A percentile compares a stretch with the other conserved stretches of the same genome.
Conservation (phyloP, 768 basidiomycete species). For the Xanthoconium stramineum region DNA sequence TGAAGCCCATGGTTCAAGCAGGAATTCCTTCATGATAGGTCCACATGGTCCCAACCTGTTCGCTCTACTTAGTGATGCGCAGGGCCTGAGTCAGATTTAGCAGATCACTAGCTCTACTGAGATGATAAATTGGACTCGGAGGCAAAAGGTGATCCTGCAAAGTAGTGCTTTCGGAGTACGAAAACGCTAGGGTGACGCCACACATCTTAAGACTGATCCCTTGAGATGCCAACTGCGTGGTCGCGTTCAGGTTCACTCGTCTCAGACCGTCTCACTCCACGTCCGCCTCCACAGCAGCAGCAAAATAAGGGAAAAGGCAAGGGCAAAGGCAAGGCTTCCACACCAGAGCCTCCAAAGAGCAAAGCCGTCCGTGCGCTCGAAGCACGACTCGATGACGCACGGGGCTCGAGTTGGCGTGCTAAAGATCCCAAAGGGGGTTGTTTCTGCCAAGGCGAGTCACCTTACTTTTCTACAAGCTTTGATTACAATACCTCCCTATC, state of each 20-base stretch:
- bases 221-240: constrained; percentile 17
- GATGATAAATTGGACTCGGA: no score
- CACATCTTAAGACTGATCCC: no score
- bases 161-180: no score
- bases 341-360: constrained; percentile 41
- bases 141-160: no score
- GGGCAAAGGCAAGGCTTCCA: constrained; percentile 41
- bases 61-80: no score
- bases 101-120: no score
- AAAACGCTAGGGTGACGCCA: no score
- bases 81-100: no score
- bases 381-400: constrained; percentile 40
- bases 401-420: constrained; percentile 29
- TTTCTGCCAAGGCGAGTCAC: constrained; percentile 59
- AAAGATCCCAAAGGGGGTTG: constrained; percentile 65
- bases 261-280: constrained; percentile 52
- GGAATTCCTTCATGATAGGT: no score
- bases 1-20: no score
- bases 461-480: background rate
- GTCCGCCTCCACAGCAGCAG: constrained; percentile 14
- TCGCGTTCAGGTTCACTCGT: constrained; percentile 43
- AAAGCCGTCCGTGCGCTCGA: constrained; percentile 48
- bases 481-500: background rate
- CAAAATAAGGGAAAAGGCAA: constrained; percentile 21
- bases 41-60: no score